Conservation (phyloP, 1,284 basidiomycete species). For the Pterulicium gracile region DNA sequence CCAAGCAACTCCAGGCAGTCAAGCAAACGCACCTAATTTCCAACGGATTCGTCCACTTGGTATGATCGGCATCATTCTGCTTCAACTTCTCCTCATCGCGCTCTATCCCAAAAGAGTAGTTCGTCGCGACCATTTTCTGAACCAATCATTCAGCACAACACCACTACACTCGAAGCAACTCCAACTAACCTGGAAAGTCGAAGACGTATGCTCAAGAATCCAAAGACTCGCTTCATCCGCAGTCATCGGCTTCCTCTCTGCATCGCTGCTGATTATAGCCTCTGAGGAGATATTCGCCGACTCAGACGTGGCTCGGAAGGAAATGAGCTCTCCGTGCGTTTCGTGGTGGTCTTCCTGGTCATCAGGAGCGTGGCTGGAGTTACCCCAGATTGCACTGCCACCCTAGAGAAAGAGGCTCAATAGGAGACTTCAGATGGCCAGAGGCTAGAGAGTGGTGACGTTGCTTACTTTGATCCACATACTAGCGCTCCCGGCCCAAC, state of each 20-base stretch:
- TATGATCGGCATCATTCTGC: conserved; percentile 60
- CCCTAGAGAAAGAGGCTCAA: conserved; percentile 27
- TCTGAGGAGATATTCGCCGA: conserved; percentile 15
- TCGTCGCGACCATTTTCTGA: conserved; percentile 81
- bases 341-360: conserved; percentile 54
- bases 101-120: conserved; percentile 94
- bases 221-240: conserved; percentile 66
- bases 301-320: conserved; percentile 47
- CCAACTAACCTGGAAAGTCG: conserved; percentile 60
- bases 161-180: not conserved
- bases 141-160: conserved; percentile 5
- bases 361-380: conserved; percentile 63
- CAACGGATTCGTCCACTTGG: conserved; percentile 93
- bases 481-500: conserved; percentile 91
- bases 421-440: conserved; percentile 3
- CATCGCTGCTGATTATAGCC: conserved; percentile 24
- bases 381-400: conserved; percentile 88
- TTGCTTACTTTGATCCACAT: conserved; percentile 78
- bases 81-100: conserved; percentile 55
- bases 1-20: not conserved
- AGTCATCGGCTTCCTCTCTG: conserved; percentile 48
- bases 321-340: conserved; percentile 76
- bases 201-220: conserved; percentile 80
- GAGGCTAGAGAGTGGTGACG: not conserved
- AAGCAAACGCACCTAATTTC: conserved; percentile 58